These are phyloP conservation scores for Aaosphaeria pasadenensis DNA, from an alignment of 2,329 filamentous ascomycete species.

Conservation along the genomic window DNA sequence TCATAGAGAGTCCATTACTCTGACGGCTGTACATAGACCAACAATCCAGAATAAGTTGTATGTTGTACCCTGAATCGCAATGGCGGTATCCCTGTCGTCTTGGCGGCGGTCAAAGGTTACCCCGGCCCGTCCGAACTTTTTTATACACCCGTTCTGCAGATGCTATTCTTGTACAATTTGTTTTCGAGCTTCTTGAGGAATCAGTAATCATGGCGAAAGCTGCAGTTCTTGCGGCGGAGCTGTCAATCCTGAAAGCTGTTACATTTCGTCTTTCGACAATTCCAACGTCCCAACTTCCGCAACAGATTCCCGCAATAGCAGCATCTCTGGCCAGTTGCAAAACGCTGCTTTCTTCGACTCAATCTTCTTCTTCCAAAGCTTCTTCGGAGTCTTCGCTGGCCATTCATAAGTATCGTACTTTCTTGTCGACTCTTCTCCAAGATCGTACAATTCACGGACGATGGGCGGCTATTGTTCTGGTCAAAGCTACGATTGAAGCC, in stretches of 20 bases:
- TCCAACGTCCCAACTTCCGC: constrained; percentile 69
- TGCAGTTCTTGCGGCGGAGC: constrained; percentile 11
- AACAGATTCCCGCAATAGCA: constrained; percentile 67
- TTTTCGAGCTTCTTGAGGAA: too few relatives aligned
- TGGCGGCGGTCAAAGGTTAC: not conserved
- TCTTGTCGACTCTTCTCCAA: constrained; percentile 73
- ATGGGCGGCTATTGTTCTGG: constrained; percentile 72
- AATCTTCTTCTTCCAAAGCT: constrained; percentile 56
- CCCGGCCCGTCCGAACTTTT: not conserved
- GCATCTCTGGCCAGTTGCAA: constrained; percentile 53
- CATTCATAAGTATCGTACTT: constrained; percentile 77
- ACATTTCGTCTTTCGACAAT: constrained; percentile 70
- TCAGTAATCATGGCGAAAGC: not conserved
- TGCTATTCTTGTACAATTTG: not conserved
- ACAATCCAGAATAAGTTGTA: not conserved
- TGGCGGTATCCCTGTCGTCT: constrained; percentile 3
- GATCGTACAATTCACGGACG: constrained; percentile 72
- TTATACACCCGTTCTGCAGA: not conserved
- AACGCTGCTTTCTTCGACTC: constrained; percentile 60
- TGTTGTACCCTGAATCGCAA: too few relatives aligned
- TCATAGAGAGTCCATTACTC: constrained; percentile 15
- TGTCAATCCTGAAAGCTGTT: constrained; percentile 42
- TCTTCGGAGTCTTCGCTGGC: constrained; percentile 66
- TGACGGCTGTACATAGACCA: not conserved
- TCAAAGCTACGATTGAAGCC: constrained; percentile 78